phyloP scores from a whole-genome alignment of 345 rosid genomes.

The Hibiscus trionum region DNA sequence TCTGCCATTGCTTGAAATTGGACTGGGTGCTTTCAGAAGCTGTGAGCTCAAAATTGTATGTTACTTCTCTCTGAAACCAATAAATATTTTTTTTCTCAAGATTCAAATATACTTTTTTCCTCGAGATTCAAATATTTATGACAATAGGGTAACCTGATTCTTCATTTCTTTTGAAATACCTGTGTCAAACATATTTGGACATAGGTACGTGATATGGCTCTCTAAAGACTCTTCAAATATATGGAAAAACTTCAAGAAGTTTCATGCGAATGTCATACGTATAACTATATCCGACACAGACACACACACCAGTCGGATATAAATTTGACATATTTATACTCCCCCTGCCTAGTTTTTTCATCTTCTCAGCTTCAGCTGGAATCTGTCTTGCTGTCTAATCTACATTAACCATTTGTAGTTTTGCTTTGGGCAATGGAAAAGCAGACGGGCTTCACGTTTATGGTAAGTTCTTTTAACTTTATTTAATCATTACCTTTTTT shows the following conservation, averaged over 20 bases:
- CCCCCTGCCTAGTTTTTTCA: neutral
- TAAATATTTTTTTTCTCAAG: neutral
- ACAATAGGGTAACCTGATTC: too few species aligned
- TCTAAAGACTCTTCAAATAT: too few species aligned
- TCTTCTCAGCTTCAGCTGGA: conserved; percentile 1
- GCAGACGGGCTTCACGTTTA: neutral
- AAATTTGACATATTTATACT: neutral
- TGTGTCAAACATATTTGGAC: neutral
- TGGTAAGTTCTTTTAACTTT: conserved; percentile 10
- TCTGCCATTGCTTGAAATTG: neutral
- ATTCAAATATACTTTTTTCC: neutral
- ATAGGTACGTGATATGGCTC: neutral
- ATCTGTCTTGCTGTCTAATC: neutral
- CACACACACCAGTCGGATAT: too few species aligned
- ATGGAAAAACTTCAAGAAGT: too few species aligned
- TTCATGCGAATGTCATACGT: too few species aligned
- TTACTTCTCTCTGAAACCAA: neutral
- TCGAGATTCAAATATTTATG: neutral
- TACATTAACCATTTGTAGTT: neutral
- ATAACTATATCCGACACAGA: too few species aligned
- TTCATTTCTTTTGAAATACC: too few species aligned
- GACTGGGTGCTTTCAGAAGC: neutral
- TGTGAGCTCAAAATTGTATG: conserved; percentile 1
- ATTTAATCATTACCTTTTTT: neutral
- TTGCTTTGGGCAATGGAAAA: neutral